Evolutionary conservation across 495 filamentous ascomycete genomes (phyloP).

Genomic region (Schizothecium vesticola): DNA sequence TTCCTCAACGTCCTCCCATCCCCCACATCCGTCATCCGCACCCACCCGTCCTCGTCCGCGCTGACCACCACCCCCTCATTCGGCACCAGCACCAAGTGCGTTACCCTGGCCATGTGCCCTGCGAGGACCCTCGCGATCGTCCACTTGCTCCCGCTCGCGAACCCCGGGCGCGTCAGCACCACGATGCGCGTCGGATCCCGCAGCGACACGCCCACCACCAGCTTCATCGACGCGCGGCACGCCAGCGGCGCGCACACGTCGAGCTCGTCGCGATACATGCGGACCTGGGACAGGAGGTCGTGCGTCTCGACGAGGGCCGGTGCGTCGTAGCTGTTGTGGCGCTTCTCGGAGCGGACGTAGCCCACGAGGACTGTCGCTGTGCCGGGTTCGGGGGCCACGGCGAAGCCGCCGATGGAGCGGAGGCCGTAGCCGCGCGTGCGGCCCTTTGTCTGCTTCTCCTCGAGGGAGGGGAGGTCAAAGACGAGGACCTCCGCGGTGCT

Average conservation of each 20-base stretch:
- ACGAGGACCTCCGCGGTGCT: slow-evolving; percentile 1
- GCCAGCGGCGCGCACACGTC: slow-evolving; percentile 17
- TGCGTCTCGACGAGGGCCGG: slow-evolving; percentile 13
- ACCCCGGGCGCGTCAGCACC: neutral
- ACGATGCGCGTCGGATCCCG: slow-evolving; percentile 14
- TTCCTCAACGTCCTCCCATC: slow-evolving; percentile 21
- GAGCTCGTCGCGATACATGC: slow-evolving; percentile 10
- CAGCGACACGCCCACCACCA: slow-evolving; percentile 10
- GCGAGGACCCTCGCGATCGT: slow-evolving; percentile 2
- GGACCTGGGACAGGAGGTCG: neutral
- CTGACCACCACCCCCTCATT: slow-evolving; percentile 18
- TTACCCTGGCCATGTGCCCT: slow-evolving; percentile 20
- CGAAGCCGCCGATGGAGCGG: slow-evolving; percentile 7
- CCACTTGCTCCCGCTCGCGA: neutral
- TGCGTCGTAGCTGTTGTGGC: no score
- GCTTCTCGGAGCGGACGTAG: neutral
- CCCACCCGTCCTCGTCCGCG: slow-evolving; percentile 20
- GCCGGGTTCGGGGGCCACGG: neutral
- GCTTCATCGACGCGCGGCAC: slow-evolving; percentile 11
- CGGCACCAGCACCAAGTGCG: slow-evolving; percentile 19
- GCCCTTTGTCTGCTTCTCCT: neutral
- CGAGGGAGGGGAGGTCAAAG: neutral
- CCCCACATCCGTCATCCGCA: slow-evolving; percentile 19
- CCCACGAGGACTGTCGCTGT: neutral
- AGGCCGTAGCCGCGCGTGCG: neutral